These are phyloP conservation scores for Senna tora DNA, from an alignment of 306 rosid genomes.

Conservation along the genomic window DNA sequence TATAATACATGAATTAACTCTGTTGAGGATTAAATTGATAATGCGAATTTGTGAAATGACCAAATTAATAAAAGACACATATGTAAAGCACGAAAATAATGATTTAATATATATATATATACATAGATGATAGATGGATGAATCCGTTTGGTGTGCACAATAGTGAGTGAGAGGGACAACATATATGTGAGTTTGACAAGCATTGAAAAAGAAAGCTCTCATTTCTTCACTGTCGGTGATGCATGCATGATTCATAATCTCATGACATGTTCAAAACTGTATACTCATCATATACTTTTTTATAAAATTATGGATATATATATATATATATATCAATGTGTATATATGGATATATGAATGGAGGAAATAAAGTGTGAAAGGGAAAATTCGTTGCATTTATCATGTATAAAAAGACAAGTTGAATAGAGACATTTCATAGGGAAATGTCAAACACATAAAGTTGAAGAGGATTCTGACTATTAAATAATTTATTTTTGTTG, in stretches of 20 bases:
- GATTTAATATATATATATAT: too few relatives aligned
- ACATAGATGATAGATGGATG: too few relatives aligned
- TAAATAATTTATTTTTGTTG: too few relatives aligned
- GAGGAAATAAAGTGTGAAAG: conserved; percentile 12
- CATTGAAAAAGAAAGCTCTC: conserved; percentile 16
- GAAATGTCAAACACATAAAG: neutral
- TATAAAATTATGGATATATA: too few relatives aligned
- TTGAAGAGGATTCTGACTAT: neutral
- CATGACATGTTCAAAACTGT: neutral
- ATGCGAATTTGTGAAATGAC: too few relatives aligned
- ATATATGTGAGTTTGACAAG: neutral
- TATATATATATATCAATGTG: too few relatives aligned
- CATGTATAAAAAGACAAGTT: conserved; percentile 1
- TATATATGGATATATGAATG: too few relatives aligned
- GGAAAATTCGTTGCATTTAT: conserved; percentile 28
- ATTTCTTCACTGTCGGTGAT: conserved; percentile 32
- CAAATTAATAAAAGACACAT: too few relatives aligned
- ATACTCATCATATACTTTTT: too few relatives aligned
- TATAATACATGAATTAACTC: too few relatives aligned
- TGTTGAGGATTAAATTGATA: too few relatives aligned
- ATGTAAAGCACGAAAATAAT: too few relatives aligned
- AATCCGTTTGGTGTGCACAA: conserved; percentile 12
- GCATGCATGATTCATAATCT: neutral
- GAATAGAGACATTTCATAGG: conserved; percentile 10
- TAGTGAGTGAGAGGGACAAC: conserved; percentile 10